Percentiles rank a stretch among this genome's conserved stretches.
These are phyloP conservation scores for Crepidotus variabilis DNA, from an alignment of 768 basidiomycete species.

Conservation along the genomic window DNA sequence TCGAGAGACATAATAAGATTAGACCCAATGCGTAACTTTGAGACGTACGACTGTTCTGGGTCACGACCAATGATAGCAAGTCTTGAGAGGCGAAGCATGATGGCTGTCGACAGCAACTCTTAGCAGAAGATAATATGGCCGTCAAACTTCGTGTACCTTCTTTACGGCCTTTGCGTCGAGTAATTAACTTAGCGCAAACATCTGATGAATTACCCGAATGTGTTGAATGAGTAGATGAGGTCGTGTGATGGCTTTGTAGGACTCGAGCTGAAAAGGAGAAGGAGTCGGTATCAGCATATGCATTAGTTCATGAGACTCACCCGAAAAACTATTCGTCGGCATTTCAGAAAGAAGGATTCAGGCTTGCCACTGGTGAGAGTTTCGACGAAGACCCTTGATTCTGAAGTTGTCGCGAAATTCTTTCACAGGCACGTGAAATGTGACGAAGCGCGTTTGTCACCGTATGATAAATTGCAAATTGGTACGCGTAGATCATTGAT, in stretches of 20 bases:
- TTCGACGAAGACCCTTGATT: no score
- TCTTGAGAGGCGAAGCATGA: constrained; percentile 56
- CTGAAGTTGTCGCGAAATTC: no score
- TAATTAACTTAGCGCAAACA: constrained; percentile 75
- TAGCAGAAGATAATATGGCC: not conserved
- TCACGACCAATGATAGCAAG: constrained; percentile 72
- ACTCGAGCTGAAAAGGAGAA: not conserved
- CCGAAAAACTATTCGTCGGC: not conserved
- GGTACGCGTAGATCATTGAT: no score
- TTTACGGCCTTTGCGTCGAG: constrained; percentile 54
- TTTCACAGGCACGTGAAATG: no score
- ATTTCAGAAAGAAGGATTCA: not conserved
- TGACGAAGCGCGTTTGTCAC: no score
- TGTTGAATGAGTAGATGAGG: not conserved
- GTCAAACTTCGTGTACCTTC: constrained; percentile 44
- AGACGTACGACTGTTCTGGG: constrained; percentile 54
- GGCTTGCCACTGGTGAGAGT: not conserved
- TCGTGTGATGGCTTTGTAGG: not conserved
- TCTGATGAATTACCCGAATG: constrained; percentile 6
- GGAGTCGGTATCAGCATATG: not conserved
- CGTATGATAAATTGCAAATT: no score
- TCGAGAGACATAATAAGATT: constrained; percentile 1
- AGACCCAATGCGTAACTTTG: constrained; percentile 18
- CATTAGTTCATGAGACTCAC: not conserved
- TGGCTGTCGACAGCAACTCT: constrained; percentile 32